These are phyloP conservation scores for Metarhizium humberi DNA, from an alignment of 2,329 filamentous ascomycete genomes.

Conservation along the genomic window DNA sequence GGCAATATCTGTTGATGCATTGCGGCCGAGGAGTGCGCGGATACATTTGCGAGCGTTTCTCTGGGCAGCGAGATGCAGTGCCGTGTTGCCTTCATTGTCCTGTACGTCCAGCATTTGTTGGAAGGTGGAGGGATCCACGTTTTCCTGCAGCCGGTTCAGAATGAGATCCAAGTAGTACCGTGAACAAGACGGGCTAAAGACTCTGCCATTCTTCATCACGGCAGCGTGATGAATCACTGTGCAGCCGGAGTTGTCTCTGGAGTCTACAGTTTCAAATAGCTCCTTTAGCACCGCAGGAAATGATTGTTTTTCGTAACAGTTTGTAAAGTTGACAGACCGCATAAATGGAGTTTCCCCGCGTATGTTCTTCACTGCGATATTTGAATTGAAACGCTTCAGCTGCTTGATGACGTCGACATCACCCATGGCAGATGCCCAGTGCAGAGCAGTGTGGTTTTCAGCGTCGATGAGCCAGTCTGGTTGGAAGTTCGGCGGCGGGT, in stretches of 20 bases:
- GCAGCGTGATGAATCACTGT: constrained; percentile 94
- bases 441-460: constrained; percentile 83
- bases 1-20: constrained; percentile 71
- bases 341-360: constrained; percentile 86
- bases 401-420: constrained; percentile 87
- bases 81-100: constrained; percentile 84
- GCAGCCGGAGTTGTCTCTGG: constrained; percentile 68
- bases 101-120: constrained; percentile 72
- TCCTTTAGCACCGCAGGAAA: constrained; percentile 80
- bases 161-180: constrained; percentile 91
- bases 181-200: constrained; percentile 77
- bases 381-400: constrained; percentile 71
- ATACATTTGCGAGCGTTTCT: constrained; percentile 85
- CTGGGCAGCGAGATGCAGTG: constrained; percentile 64
- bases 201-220: constrained; percentile 71
- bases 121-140: constrained; percentile 65
- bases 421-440: constrained; percentile 97
- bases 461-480: constrained; percentile 90
- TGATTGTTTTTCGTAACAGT: constrained; percentile 88
- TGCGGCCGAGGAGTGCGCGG: constrained; percentile 67
- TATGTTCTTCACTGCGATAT: constrained; percentile 59
- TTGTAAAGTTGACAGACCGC: constrained; percentile 90
- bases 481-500: constrained; percentile 78
- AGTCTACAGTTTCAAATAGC: constrained; percentile 71
- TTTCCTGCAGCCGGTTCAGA: constrained; percentile 75